Percentiles rank a stretch among this genome's conserved stretches.
Evolutionary conservation across 805 yeast genomes (phyloP).

Genomic region (Lipomyces chichibuensis): DNA sequence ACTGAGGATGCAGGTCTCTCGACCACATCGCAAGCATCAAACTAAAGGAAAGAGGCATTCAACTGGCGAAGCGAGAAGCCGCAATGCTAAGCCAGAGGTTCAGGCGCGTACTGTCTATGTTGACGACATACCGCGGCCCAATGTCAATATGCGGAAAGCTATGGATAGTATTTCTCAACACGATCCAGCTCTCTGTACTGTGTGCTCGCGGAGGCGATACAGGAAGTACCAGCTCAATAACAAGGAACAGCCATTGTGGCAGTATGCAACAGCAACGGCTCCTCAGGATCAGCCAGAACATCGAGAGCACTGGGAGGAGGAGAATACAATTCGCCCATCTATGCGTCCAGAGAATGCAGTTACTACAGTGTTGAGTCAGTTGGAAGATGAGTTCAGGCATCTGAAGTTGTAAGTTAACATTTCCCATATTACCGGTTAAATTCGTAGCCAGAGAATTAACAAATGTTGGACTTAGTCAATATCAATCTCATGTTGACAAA

Average conservation of each 20-base stretch:
- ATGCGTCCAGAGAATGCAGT: constrained; percentile 31
- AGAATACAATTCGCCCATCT: constrained; percentile 32
- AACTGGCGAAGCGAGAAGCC: background rate
- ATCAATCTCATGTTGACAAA: constrained; percentile 20
- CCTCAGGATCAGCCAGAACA: background rate
- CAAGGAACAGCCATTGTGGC: background rate
- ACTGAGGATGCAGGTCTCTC: background rate
- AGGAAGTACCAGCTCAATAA: background rate
- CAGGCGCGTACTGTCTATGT: background rate
- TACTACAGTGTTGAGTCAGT: constrained; percentile 20
- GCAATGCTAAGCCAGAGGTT: background rate
- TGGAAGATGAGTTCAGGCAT: constrained; percentile 32
- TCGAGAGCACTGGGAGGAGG: constrained; percentile 20
- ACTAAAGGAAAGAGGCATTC: background rate
- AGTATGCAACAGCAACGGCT: background rate
- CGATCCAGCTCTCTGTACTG: constrained; percentile 23
- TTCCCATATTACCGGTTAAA: background rate
- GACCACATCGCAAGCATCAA: background rate
- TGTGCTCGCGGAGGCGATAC: constrained; percentile 23
- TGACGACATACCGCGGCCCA: constrained; percentile 9
- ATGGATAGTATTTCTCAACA: constrained; percentile 21
- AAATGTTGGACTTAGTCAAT: constrained; percentile 10
- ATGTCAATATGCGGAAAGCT: constrained; percentile 5
- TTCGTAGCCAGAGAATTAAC: background rate
- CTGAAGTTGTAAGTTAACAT: constrained; percentile 17